Conservation (phyloP, 208 protist genomes). For the Crithidia thermophila region DNA sequence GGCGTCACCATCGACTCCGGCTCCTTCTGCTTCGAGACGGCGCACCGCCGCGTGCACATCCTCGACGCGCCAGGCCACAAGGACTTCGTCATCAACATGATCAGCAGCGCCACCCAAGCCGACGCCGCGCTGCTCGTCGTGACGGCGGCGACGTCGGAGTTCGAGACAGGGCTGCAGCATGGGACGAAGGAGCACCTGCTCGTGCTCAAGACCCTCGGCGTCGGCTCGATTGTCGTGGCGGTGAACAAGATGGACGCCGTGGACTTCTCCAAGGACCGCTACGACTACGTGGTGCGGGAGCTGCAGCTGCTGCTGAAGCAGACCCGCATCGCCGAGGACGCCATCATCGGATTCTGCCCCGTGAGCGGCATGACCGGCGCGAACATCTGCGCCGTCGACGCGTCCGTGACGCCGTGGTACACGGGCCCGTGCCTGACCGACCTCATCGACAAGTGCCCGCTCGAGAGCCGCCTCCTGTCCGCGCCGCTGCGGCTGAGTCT, state of each 20-base stretch:
- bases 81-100: slow-evolving; percentile 98
- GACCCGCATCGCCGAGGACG: slow-evolving; percentile 78
- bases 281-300: slow-evolving; percentile 91
- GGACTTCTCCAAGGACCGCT: slow-evolving; percentile 90
- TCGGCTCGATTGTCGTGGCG: slow-evolving; percentile 96
- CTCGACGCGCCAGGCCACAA: slow-evolving; percentile 96
- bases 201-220: slow-evolving; percentile 97
- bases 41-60: slow-evolving; percentile 82
- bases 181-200: slow-evolving; percentile 98
- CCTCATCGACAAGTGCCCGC: slow-evolving; percentile 72
- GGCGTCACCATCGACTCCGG: slow-evolving; percentile 96
- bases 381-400: slow-evolving; percentile 52
- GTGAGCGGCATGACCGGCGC: slow-evolving; percentile 76
- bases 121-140: slow-evolving; percentile 98
- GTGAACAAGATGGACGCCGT: slow-evolving; percentile 99
- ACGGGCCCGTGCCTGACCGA: slow-evolving; percentile 65
- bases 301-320: slow-evolving; percentile 94
- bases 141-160: slow-evolving; percentile 96
- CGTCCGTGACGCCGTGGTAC: slow-evolving; percentile 68
- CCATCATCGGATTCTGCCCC: slow-evolving; percentile 72
- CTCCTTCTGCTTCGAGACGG: slow-evolving; percentile 93
- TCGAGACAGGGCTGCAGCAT: slow-evolving; percentile 97
- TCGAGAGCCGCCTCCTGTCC: slow-evolving; percentile 69
- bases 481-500: slow-evolving; percentile 73
- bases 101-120: slow-evolving; percentile 97